Conservation (phyloP, 2,329 filamentous ascomycete species). For the Claviceps arundinis region DNA sequence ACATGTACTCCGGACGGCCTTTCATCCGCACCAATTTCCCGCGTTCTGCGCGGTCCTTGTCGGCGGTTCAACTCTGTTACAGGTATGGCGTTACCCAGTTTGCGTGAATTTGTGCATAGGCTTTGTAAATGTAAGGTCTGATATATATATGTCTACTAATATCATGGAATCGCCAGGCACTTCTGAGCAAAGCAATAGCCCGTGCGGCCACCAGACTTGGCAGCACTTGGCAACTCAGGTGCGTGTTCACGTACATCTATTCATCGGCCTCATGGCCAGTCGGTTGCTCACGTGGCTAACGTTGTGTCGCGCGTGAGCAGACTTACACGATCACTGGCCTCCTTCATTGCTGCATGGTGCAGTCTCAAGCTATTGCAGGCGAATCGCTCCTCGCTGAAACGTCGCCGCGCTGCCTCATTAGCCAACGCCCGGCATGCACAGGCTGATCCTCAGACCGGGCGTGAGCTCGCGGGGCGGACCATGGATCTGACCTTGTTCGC, state of each 20-base stretch:
- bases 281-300: too few relatives aligned
- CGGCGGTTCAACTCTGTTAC: conserved; percentile 47
- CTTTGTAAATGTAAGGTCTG: too few relatives aligned
- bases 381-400: conserved; percentile 23
- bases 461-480: conserved; percentile 50
- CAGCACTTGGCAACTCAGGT: conserved; percentile 16
- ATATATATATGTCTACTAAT: conserved; percentile 5
- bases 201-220: conserved; percentile 13
- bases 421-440: background rate
- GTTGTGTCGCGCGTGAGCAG: conserved; percentile 18
- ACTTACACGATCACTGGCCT: conserved; percentile 42
- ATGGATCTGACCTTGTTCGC: conserved; percentile 76
- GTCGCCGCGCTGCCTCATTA: conserved; percentile 10
- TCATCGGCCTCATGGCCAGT: too few relatives aligned
- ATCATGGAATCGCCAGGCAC: conserved; percentile 12
- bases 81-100: conserved; percentile 24
- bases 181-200: conserved; percentile 17
- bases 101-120: background rate
- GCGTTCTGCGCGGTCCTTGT: conserved; percentile 48
- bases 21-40: conserved; percentile 45
- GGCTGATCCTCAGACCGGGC: conserved; percentile 4
- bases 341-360: conserved; percentile 45
- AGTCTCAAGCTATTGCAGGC: conserved; percentile 45
- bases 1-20: conserved; percentile 34
- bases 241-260: background rate